Percentiles rank a stretch among this genome's conserved stretches.
Evolutionary conservation across 2,329 filamentous ascomycete species (phyloP).

Genomic region (Diaporthe amygdali): DNA sequence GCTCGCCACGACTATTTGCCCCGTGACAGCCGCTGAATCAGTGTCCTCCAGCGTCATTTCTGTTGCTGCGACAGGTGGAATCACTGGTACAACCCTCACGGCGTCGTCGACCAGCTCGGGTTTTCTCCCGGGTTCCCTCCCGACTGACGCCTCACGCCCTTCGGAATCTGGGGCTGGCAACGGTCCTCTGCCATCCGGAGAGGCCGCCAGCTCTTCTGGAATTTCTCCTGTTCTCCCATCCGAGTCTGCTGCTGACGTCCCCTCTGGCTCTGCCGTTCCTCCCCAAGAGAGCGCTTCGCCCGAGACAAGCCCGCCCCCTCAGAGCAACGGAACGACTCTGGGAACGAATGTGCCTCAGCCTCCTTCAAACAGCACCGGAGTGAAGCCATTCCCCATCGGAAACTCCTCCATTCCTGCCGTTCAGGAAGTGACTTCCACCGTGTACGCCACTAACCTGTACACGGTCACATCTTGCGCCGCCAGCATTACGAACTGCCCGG

Average conservation of each 20-base stretch:
- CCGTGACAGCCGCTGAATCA: slow-evolving; percentile 6
- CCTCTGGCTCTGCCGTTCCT: slow-evolving; percentile 2
- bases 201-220: not conserved
- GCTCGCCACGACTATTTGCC: slow-evolving; percentile 18
- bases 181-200: slow-evolving; percentile 10
- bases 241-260: not conserved
- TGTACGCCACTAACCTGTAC: slow-evolving; percentile 26
- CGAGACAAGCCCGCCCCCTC: not conserved
- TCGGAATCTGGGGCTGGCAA: not conserved
- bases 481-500: slow-evolving; percentile 33
- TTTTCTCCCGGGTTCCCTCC: not conserved
- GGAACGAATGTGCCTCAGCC: not conserved
- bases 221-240: not conserved
- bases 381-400: slow-evolving; percentile 8
- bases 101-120: not conserved
- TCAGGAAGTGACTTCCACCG: slow-evolving; percentile 26
- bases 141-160: not conserved
- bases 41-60: slow-evolving; percentile 7
- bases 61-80: slow-evolving; percentile 11
- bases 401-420: slow-evolving; percentile 9
- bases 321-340: not conserved
- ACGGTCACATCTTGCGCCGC: slow-evolving; percentile 32
- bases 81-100: not conserved
- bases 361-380: slow-evolving; percentile 3
- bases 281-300: slow-evolving; percentile 1